A percentile compares a stretch with the other conserved stretches of the same genome.
Evolutionary conservation across 257 asterid species (phyloP).

Genomic region (Solanum peruvianum): DNA sequence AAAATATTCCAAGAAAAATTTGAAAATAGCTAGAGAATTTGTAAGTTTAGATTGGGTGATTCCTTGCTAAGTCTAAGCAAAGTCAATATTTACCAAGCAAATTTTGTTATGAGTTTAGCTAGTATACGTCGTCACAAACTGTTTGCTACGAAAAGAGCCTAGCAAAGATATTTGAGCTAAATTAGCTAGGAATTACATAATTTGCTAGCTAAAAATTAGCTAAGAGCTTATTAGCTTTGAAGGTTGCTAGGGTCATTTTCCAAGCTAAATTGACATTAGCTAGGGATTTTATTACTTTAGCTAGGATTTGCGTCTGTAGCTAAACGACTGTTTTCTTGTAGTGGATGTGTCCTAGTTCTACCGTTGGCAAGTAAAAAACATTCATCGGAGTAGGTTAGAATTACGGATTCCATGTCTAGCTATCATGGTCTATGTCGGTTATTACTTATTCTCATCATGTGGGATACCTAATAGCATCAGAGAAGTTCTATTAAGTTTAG

Average conservation of each 20-base stretch:
- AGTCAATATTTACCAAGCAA: too few species aligned
- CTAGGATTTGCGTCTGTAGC: neutral
- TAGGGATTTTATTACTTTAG: too few species aligned
- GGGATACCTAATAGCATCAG: too few species aligned
- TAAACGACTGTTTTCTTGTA: neutral
- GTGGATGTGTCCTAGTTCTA: neutral
- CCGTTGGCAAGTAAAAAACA: too few species aligned
- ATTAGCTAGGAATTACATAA: neutral
- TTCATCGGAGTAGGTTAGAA: too few species aligned
- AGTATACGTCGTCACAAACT: too few species aligned
- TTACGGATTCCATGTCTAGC: too few species aligned
- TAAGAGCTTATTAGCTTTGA: neutral
- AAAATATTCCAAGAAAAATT: neutral
- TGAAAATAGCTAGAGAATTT: neutral
- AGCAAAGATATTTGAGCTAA: neutral
- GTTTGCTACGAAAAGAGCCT: neutral
- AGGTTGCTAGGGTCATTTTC: neutral
- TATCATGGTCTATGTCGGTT: too few species aligned
- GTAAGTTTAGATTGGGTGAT: neutral
- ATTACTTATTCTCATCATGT: too few species aligned
- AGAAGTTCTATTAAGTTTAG: too few species aligned
- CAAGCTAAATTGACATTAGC: neutral
- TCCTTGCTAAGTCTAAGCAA: too few species aligned
- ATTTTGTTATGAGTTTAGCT: neutral
- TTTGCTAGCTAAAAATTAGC: neutral